Evolutionary conservation across 1,284 basidiomycete genomes (phyloP).

Genomic region (Ustilago bromivora): DNA sequence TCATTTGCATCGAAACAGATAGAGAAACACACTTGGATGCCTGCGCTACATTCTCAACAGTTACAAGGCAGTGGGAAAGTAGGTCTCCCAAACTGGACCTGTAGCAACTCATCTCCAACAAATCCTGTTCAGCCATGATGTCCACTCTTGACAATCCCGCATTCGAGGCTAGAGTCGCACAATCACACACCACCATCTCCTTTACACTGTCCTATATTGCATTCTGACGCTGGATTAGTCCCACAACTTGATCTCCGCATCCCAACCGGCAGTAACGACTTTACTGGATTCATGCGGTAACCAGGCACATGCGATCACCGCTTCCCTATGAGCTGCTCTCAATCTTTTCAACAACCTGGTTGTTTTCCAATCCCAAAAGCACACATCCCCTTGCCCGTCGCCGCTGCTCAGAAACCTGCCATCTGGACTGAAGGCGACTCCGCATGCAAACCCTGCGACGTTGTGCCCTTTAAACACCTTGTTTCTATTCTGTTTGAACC

Average conservation of each 20-base stretch:
- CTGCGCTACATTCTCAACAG: too few relatives aligned
- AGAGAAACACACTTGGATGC: too few relatives aligned
- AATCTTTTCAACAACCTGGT: conserved; percentile 87
- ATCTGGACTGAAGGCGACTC: conserved; percentile 95
- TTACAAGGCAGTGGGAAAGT: too few relatives aligned
- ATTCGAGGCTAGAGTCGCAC: too few relatives aligned
- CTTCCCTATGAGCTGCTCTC: conserved; percentile 85
- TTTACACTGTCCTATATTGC: background rate
- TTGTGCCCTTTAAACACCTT: conserved; percentile 97
- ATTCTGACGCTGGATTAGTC: conserved; percentile 11
- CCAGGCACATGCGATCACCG: conserved; percentile 97
- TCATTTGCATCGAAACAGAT: too few relatives aligned
- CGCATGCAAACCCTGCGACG: conserved; percentile 95
- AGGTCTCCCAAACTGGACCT: too few relatives aligned
- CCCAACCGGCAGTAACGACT: conserved; percentile 95
- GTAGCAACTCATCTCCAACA: too few relatives aligned
- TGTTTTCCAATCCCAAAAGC: conserved; percentile 99
- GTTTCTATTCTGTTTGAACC: conserved; percentile 95
- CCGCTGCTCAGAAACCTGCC: conserved; percentile 97
- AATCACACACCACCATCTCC: too few relatives aligned
- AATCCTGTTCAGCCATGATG: too few relatives aligned
- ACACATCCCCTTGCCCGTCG: conserved; percentile 91
- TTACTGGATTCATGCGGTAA: conserved; percentile 92
- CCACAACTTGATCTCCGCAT: conserved; percentile 96
- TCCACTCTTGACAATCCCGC: too few relatives aligned